Evolutionary conservation across 768 basidiomycete genomes (phyloP).

Genomic region (Leccinum incarnatum): DNA sequence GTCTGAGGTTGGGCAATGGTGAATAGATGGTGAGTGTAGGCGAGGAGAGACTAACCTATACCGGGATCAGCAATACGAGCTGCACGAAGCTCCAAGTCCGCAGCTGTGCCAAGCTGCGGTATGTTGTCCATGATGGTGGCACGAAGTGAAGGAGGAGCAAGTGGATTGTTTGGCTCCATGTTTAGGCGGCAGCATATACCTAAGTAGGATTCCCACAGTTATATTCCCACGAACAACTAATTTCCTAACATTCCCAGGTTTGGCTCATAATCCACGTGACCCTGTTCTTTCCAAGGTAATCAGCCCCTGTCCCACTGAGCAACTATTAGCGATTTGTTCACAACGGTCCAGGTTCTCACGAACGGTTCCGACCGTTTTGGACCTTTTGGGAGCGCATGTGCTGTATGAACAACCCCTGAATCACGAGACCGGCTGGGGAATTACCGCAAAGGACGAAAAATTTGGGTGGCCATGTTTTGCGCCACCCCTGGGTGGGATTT

Average conservation of each 20-base stretch:
- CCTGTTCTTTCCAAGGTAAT: background rate
- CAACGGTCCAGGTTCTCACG: no score
- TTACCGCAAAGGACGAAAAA: no score
- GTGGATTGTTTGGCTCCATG: constrained; percentile 24
- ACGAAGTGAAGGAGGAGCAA: background rate
- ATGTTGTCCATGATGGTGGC: constrained; percentile 39
- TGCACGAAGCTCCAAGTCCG: constrained; percentile 69
- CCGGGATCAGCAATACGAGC: constrained; percentile 74
- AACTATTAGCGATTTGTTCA: background rate
- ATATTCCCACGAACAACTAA: no score
- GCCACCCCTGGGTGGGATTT: no score
- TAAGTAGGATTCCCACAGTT: no score
- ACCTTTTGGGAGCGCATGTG: no score
- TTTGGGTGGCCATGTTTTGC: no score
- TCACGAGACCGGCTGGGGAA: no score
- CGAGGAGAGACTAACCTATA: constrained; percentile 46
- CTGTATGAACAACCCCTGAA: no score
- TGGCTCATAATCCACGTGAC: constrained; percentile 31
- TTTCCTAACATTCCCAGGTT: constrained; percentile 8
- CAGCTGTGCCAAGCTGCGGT: constrained; percentile 42
- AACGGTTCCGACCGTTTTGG: no score
- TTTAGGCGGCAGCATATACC: no score
- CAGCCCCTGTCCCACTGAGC: background rate
- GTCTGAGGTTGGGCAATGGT: constrained; percentile 41
- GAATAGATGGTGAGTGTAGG: background rate